These are phyloP conservation scores for Teunomyces cretensis DNA, from an alignment of 805 yeast genomes.

Conservation along the genomic window DNA sequence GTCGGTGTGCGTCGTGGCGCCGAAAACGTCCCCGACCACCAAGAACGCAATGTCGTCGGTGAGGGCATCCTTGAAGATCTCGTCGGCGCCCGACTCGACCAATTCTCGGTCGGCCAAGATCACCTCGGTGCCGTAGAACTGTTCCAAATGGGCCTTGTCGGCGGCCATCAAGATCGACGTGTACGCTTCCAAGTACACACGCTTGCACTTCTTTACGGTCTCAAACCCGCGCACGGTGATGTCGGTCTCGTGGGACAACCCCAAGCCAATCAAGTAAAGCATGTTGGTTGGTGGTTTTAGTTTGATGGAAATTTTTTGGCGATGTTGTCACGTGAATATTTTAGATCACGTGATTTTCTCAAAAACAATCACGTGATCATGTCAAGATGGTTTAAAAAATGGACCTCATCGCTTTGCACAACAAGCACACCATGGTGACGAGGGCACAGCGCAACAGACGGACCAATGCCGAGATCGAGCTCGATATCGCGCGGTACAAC, in stretches of 20 bases:
- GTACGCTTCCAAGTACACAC: conserved; percentile 94
- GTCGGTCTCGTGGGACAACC: conserved; percentile 84
- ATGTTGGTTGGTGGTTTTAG: conserved; percentile 34
- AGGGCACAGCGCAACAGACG: background rate
- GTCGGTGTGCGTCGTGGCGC: conserved; percentile 98
- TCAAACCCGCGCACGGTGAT: conserved; percentile 94
- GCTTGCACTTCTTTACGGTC: conserved; percentile 73
- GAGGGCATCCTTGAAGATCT: conserved; percentile 73
- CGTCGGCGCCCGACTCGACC: conserved; percentile 87
- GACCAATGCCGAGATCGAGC: conserved; percentile 12
- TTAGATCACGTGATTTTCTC: no score
- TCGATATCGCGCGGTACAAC: conserved; percentile 19
- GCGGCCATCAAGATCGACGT: conserved; percentile 96
- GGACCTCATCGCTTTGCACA: background rate
- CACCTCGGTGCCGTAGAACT: conserved; percentile 81
- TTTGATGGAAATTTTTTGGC: conserved; percentile 1
- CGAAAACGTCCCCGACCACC: conserved; percentile 97
- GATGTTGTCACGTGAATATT: conserved; percentile 10
- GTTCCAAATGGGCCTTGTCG: conserved; percentile 67
- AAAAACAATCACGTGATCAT: no score
- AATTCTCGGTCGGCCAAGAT: conserved; percentile 91
- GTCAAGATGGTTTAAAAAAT: no score
- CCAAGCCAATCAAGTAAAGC: conserved; percentile 90
- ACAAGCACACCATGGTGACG: background rate
- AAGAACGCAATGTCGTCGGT: conserved; percentile 86